Evolutionary conservation across 768 basidiomycete species (phyloP), one percentile per base, ranked within the genome.

Genomic region (Saitozyma sp.): DNA sequence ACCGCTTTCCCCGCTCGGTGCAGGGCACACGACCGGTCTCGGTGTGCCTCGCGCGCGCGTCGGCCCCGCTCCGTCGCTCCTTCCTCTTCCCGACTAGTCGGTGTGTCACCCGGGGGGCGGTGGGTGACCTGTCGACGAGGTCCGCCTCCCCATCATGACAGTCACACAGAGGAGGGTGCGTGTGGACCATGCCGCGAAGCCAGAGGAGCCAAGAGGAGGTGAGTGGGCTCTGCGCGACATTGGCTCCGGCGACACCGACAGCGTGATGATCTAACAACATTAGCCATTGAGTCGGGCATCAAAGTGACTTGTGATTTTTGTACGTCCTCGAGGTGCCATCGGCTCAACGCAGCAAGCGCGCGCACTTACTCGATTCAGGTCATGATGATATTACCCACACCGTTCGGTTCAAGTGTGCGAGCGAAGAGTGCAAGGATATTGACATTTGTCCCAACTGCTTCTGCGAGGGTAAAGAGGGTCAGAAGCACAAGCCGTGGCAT

Each of bases 331-430:
- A 39, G 50, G 7, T 11, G 9, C 37, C 39, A 37, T 52, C 19
- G 43, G 10, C n/a, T 16, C 45, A 8, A 50, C 39, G 38, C 11
- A 16, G 49, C 8, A 40, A 20, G n/a, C 13, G 29, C 13, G 45
- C 38, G 9, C 17, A 43, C 63, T 64, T 45, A 60, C 48, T 9
- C 2, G 8, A 9, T 29, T 8, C 56, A 76, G 74, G 94, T 80
- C 82, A 82, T 65, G 85, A 87, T 80, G 92, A 98, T 81, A 84
- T 98, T 68, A 97, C 96, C 3, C 92, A 97, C 77, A 91, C 91
- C n/a, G 87, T 96, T 65, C 89, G 94, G 65, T 92, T 99, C 76
- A 93, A 94, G 80, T 99, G 95, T 77, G 94, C 95, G 40, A 89
- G 79, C 53, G 62, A 73, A 40, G 77, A 73, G 37, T 82, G 86